Evolutionary conservation across 2,329 filamentous ascomycete genomes (phyloP).

Genomic region (Botryotinia narcissicola): DNA sequence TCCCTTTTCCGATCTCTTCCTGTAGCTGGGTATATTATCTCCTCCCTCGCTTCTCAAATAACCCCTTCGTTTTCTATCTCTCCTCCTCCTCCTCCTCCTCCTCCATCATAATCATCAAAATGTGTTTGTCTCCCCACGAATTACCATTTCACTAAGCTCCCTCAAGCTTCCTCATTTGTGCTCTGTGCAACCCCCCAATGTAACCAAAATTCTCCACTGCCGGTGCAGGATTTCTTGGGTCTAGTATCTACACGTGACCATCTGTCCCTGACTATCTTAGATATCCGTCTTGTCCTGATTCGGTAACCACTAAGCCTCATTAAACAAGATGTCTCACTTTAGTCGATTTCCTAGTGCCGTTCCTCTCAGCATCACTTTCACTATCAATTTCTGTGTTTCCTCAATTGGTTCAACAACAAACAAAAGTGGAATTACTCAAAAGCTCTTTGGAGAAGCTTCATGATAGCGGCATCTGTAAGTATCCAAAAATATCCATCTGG

Average conservation of each 20-base stretch:
- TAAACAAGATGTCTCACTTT: background rate
- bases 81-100: background rate
- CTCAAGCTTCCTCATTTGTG: background rate
- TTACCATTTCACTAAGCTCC: background rate
- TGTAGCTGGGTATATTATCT: background rate
- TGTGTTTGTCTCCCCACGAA: background rate
- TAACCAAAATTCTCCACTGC: conserved; percentile 5
- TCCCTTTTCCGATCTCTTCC: background rate
- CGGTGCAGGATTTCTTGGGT: conserved; percentile 1
- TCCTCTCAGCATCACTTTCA: background rate
- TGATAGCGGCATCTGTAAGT: background rate
- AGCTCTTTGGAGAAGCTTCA: background rate
- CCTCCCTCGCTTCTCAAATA: background rate
- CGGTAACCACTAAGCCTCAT: background rate
- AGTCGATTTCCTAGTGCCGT: background rate
- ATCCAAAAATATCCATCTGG: conserved; percentile 1
- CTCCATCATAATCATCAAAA: background rate
- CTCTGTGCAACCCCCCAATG: conserved; percentile 2
- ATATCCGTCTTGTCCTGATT: background rate
- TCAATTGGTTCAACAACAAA: background rate
- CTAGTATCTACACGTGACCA: background rate
- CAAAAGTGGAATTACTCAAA: background rate
- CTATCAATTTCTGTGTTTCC: background rate
- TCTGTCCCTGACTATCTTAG: background rate
- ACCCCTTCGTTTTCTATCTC: background rate